Evolutionary conservation across 257 asterid genomes (phyloP).

Genomic region (Primulina tabacum): DNA sequence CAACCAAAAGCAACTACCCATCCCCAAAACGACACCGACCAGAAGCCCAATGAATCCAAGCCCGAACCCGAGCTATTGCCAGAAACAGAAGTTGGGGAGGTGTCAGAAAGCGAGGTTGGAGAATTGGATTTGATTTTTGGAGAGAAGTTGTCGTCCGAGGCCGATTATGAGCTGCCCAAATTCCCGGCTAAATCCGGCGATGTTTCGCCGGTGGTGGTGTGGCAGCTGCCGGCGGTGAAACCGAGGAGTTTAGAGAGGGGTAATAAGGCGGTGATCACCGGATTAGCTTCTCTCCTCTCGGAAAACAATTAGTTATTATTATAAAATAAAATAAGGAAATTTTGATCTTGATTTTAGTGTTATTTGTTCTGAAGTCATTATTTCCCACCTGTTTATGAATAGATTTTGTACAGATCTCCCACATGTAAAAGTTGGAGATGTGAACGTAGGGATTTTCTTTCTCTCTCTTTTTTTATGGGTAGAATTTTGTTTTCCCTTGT

Average conservation of each 20-base stretch:
- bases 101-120: conserved; percentile 44
- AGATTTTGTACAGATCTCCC: conserved; percentile 25
- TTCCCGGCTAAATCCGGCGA: conserved; percentile 35
- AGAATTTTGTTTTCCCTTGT: not conserved
- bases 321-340: conserved; percentile 12
- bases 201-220: conserved; percentile 35
- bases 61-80: conserved; percentile 13
- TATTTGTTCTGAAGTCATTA: conserved; percentile 3
- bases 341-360: conserved; percentile 22
- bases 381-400: conserved; percentile 19
- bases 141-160: conserved; percentile 29
- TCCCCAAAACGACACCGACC: conserved; percentile 26
- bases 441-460: not conserved
- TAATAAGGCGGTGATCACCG: conserved; percentile 63
- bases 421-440: conserved; percentile 8
- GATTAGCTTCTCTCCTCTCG: conserved; percentile 81
- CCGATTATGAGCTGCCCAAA: conserved; percentile 1
- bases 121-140: conserved; percentile 69
- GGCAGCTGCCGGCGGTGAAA: conserved; percentile 82
- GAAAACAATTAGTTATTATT: conserved; percentile 46
- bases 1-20: conserved; percentile 9
- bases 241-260: conserved; percentile 61
- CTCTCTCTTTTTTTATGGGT: not conserved
- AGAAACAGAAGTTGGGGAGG: conserved; percentile 23
- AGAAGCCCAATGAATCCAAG: not conserved